Conservation (phyloP, 1,284 basidiomycete species). For the Apiotrichum montevideense region DNA sequence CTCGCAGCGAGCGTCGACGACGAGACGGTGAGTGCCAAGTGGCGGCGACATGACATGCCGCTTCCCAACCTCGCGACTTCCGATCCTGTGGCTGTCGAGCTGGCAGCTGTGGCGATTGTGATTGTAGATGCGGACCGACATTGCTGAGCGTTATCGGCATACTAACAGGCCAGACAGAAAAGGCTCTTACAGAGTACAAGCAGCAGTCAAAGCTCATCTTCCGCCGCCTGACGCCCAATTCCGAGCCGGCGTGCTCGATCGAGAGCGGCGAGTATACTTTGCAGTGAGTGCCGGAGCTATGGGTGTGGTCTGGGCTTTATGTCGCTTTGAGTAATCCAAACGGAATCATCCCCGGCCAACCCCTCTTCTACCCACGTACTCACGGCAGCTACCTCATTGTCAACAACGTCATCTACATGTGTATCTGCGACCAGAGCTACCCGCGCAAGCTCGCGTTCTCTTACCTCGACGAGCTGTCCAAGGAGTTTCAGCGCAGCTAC, state of each 20-base stretch:
- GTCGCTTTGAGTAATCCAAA: not conserved
- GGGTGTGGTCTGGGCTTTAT: not conserved
- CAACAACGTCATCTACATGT: constrained; percentile 89
- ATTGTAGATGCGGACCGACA: constrained; percentile 6
- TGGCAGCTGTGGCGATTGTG: too few species aligned
- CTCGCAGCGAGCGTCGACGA: constrained; percentile 92
- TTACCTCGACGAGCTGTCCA: constrained; percentile 92
- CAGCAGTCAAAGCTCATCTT: constrained; percentile 97
- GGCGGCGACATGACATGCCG: too few species aligned
- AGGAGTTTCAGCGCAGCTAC: constrained; percentile 88
- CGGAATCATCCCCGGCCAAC: too few species aligned
- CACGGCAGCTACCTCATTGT: constrained; percentile 78
- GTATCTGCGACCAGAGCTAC: constrained; percentile 94
- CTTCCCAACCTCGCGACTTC: too few species aligned
- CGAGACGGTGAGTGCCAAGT: constrained; percentile 61
- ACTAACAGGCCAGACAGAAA: constrained; percentile 66
- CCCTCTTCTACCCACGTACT: too few species aligned
- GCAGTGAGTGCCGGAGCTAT: constrained; percentile 57
- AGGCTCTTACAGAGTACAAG: constrained; percentile 90
- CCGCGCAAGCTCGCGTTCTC: constrained; percentile 96
- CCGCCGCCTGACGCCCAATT: constrained; percentile 82
- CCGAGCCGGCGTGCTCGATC: constrained; percentile 92
- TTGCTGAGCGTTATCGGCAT: constrained; percentile 3
- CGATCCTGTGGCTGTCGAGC: too few species aligned
- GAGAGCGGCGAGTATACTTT: constrained; percentile 90